Evolutionary conservation across 2,329 filamentous ascomycete species (phyloP).

Genomic region (Diaporthe nobilis): DNA sequence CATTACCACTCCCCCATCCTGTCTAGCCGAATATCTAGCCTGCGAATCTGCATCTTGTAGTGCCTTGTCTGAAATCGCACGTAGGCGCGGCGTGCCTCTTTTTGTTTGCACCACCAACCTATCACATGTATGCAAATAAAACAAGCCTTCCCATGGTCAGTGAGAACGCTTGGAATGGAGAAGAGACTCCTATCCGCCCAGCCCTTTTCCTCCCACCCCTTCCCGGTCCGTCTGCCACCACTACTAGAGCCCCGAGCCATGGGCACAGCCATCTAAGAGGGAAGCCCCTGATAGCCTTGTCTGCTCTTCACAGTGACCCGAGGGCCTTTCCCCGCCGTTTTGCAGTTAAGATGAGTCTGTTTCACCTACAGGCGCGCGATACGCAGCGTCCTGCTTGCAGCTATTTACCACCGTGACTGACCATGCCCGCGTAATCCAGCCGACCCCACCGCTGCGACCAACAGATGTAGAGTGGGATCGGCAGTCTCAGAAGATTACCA

Average conservation of each 20-base stretch:
- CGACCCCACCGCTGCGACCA: neutral
- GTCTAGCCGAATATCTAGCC: neutral
- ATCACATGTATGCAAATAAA: constrained; percentile 7
- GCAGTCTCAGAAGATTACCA: constrained; percentile 5
- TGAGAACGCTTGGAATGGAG: constrained; percentile 1
- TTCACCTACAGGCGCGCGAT: constrained; percentile 27
- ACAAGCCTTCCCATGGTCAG: constrained; percentile 13
- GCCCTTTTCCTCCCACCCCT: neutral
- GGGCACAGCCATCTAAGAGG: neutral
- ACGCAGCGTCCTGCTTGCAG: constrained; percentile 28
- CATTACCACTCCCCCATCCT: neutral
- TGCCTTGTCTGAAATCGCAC: constrained; percentile 28
- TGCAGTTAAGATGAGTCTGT: neutral
- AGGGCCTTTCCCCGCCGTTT: neutral
- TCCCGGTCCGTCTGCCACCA: neutral
- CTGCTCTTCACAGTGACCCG: neutral
- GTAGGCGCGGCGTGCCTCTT: neutral
- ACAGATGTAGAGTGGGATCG: neutral
- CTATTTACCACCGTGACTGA: neutral
- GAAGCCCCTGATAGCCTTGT: neutral
- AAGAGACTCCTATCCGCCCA: neutral
- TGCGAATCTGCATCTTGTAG: neutral
- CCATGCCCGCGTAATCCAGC: constrained; percentile 4
- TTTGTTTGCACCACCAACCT: neutral
- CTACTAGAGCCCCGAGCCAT: neutral